These are phyloP conservation scores for Wickerhamiella spandovensis DNA, from an alignment of 805 yeast species.

Conservation along the genomic window DNA sequence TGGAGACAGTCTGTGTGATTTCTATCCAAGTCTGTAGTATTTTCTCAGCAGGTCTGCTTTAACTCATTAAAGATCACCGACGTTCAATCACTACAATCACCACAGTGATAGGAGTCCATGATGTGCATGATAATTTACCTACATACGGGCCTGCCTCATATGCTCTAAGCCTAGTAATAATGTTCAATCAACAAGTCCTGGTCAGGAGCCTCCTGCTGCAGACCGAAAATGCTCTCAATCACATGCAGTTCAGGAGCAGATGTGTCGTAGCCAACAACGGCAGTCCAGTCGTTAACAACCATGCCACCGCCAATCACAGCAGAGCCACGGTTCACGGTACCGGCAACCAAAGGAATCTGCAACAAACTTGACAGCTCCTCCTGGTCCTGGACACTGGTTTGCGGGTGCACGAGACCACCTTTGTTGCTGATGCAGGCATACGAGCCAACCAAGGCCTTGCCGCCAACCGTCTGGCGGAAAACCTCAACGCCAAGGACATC, in stretches of 20 bases:
- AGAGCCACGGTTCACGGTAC: slow-evolving; percentile 96
- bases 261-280: slow-evolving; percentile 93
- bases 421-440: slow-evolving; percentile 91
- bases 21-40: too few species aligned
- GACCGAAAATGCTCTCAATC: slow-evolving; percentile 77
- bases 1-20: too few species aligned
- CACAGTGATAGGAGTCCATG: too few species aligned
- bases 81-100: too few species aligned
- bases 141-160: background rate
- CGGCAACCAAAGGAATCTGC: slow-evolving; percentile 97
- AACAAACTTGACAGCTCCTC: slow-evolving; percentile 90
- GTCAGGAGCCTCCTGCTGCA: slow-evolving; percentile 28
- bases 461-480: slow-evolving; percentile 97
- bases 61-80: too few species aligned
- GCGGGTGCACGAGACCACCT: slow-evolving; percentile 98
- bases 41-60: too few species aligned
- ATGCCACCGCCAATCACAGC: slow-evolving; percentile 97
- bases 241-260: slow-evolving; percentile 98
- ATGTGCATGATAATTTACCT: background rate
- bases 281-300: slow-evolving; percentile 97
- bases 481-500: slow-evolving; percentile 98
- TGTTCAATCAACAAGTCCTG: slow-evolving; percentile 28
- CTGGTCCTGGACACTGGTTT: slow-evolving; percentile 93
- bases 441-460: slow-evolving; percentile 93
- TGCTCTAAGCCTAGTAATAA: slow-evolving; percentile 21